Base-by-base conservation (phyloP, 805 yeast genomes). In the Candida nemodendra region DNA sequence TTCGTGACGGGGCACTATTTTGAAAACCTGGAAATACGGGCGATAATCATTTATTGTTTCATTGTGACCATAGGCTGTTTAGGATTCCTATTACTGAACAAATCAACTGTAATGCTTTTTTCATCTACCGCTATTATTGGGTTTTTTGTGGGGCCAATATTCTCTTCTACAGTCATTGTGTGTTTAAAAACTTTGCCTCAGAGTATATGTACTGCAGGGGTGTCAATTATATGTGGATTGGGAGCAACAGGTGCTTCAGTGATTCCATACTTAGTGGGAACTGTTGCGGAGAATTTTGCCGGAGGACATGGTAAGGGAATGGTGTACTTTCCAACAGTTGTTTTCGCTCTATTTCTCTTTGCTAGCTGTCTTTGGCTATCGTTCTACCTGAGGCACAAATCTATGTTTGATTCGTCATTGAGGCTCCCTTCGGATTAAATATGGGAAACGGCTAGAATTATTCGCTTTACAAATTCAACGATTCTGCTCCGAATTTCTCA, bases 221-320 rank as follows among this genome's bases (percentile, higher is more conserved):
- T 87, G 7, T 90, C 95, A 0, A 67, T 84, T 37, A 76, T 83
- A 15, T 79, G 89, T 39, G 89, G 93, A 0, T 56, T 85, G 42
- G 95, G 95, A 5, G 90, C 93, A 3, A 77, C 81, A 12, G 95
- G 95, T 1, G 84, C 84, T n/a, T 91, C 95, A 0, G 69, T 76
- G 0, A 45, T 85, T 5, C 93, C 95, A 1, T 82, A 78, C 45
- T 36, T 77, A 2, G 69, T 81, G 25, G 95, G 95, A 7, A 55
- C 57, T 16, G 45, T 70, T 5, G 56, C 71, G 22, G 63, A 65
- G 41, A 41, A 44, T 12, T 32, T 51, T 17, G 61, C 55, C 11
- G 49, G 39, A 12, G 53, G 51, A 9, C 36, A 51, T 36, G 67
- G 67, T 29, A 51, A 47, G n/a, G 67, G 66, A 0, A 44, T 63